A percentile compares a stretch with the other conserved stretches of the same genome.
These are phyloP conservation scores for Rhytidiadelphus loreus DNA, from an alignment of 225 moss, liverwort and hornwort genomes.

Conservation along the genomic window DNA sequence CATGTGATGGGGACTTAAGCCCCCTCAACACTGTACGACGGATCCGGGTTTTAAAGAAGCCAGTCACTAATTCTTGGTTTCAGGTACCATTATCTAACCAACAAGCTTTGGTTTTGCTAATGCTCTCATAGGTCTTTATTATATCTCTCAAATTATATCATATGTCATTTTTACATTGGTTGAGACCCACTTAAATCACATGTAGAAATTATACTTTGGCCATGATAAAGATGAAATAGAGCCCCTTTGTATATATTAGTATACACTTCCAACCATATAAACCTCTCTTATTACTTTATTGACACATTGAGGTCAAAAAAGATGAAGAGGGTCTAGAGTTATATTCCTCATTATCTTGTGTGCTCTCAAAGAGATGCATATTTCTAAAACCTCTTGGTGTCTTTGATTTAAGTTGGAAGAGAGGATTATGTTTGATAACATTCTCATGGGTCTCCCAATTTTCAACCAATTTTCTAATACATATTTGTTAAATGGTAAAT, in stretches of 20 bases:
- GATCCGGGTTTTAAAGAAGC: slow-evolving; percentile 16
- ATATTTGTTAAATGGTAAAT: background rate
- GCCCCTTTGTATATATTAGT: accelerated
- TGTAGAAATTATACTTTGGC: background rate
- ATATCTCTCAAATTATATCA: background rate
- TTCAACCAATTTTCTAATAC: background rate
- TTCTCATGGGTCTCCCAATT: accelerated
- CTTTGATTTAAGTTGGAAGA: background rate
- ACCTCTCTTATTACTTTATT: too few species aligned
- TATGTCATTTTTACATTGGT: background rate
- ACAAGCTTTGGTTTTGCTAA: background rate
- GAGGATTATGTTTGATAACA: background rate
- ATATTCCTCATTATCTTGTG: background rate
- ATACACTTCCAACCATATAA: background rate
- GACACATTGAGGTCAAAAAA: background rate
- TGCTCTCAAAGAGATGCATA: accelerated
- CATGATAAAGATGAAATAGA: background rate
- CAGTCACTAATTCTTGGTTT: slow-evolving; percentile 1
- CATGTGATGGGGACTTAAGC: background rate
- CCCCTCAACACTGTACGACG: background rate
- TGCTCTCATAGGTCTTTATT: too few species aligned
- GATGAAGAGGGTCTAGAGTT: background rate
- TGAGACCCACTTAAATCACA: too few species aligned
- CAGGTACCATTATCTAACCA: background rate
- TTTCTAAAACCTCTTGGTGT: background rate